Evolutionary conservation across 1,139 yeast species (phyloP).

Genomic region (Yamadazyma membranifaciens): DNA sequence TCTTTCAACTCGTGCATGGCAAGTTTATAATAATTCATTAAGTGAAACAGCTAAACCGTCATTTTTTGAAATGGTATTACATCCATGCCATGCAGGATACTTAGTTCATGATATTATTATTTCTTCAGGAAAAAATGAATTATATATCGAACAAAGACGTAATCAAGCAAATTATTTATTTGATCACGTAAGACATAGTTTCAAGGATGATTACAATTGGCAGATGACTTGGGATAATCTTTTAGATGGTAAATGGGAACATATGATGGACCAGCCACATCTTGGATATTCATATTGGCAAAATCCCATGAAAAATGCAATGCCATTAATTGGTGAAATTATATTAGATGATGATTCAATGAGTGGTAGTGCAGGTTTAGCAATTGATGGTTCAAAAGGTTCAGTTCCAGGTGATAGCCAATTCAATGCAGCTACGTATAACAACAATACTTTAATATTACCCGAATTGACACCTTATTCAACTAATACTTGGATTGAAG

Average conservation of each 20-base stretch:
- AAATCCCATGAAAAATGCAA: slow-evolving; percentile 16
- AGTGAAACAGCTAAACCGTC: slow-evolving; percentile 15
- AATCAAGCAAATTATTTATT: slow-evolving; percentile 15
- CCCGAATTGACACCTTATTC: slow-evolving; percentile 17
- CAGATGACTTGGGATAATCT: slow-evolving; percentile 13
- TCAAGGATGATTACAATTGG: slow-evolving; percentile 15
- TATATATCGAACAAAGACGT: slow-evolving; percentile 14
- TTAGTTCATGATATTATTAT: slow-evolving; percentile 15
- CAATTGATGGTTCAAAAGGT: slow-evolving; percentile 17
- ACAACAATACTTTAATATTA: slow-evolving; percentile 17
- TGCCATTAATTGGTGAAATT: slow-evolving; percentile 15
- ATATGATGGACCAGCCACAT: slow-evolving; percentile 19
- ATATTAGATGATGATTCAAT: slow-evolving; percentile 10
- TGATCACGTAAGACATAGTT: slow-evolving; percentile 13
- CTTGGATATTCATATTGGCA: slow-evolving; percentile 19
- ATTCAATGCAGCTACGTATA: slow-evolving; percentile 15
- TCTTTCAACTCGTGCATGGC: slow-evolving; percentile 16
- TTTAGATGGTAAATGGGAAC: slow-evolving; percentile 17
- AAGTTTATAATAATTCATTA: slow-evolving; percentile 13
- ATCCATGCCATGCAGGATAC: slow-evolving; percentile 17
- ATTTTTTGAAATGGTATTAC: slow-evolving; percentile 15
- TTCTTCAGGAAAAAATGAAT: slow-evolving; percentile 16
- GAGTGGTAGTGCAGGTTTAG: slow-evolving; percentile 15
- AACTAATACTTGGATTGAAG: slow-evolving; percentile 15
- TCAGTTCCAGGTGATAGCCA: slow-evolving; percentile 17